Evolutionary conservation across 129 eudicot genomes (phyloP).

Genomic region (Pseudognaphalium luteoalbum): DNA sequence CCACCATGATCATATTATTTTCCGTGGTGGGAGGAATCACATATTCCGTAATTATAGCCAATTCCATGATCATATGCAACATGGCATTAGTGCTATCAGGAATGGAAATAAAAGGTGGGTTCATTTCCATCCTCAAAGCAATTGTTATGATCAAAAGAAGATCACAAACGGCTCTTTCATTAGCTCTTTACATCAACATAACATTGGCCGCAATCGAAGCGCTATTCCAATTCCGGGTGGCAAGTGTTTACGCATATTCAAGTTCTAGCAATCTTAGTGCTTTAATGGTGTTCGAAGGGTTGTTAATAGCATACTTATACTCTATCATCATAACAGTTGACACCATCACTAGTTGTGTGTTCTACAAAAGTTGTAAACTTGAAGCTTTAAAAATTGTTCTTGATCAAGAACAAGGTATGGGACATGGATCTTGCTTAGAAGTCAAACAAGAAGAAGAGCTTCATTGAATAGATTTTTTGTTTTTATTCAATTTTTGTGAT

Average conservation of each 20-base stretch:
- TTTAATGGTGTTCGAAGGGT: slow-evolving; percentile 54
- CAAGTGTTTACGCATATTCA: slow-evolving; percentile 25
- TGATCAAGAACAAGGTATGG: slow-evolving; percentile 33
- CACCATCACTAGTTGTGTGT: slow-evolving; percentile 52
- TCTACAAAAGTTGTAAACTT: slow-evolving; percentile 55
- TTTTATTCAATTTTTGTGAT: slow-evolving; percentile 22
- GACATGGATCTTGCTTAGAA: slow-evolving; percentile 27
- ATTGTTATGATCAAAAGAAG: slow-evolving; percentile 51
- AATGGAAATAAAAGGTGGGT: slow-evolving; percentile 49
- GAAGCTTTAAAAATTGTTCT: slow-evolving; percentile 21
- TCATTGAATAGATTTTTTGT: slow-evolving; percentile 1
- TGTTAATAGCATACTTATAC: slow-evolving; percentile 70
- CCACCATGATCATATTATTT: slow-evolving; percentile 28
- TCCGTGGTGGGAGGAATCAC: slow-evolving; percentile 44
- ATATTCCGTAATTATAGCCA: slow-evolving; percentile 63
- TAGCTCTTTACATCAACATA: slow-evolving; percentile 55
- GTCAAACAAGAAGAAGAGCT: slow-evolving; percentile 27
- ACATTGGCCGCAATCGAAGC: slow-evolving; percentile 71
- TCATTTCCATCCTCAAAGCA: slow-evolving; percentile 50
- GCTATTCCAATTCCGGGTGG: slow-evolving; percentile 63
- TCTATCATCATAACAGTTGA: slow-evolving; percentile 62
- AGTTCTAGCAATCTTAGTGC: slow-evolving; percentile 10
- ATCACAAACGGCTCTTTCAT: slow-evolving; percentile 55
- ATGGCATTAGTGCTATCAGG: slow-evolving; percentile 60
- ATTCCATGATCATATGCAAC: slow-evolving; percentile 50